These are phyloP conservation scores for Neurospora sp. DNA, from an alignment of 495 filamentous ascomycete genomes.

Conservation along the genomic window DNA sequence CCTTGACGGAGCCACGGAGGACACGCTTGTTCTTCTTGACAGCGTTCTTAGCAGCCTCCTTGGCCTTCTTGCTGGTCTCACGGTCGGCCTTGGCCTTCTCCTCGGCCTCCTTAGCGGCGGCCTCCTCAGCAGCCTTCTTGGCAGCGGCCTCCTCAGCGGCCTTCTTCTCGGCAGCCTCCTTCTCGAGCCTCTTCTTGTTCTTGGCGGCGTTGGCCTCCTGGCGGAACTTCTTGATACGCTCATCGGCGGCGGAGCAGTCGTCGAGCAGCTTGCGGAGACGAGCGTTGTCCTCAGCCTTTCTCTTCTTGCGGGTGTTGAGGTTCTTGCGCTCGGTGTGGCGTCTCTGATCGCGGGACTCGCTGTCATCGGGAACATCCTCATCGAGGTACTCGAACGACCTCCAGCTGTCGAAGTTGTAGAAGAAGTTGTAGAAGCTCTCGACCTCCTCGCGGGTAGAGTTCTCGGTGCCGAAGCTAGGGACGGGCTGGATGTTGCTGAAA, in stretches of 20 bases:
- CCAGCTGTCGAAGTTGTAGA: constrained; percentile 99
- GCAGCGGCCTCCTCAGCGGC: constrained; percentile 66
- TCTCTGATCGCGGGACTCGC: constrained; percentile 97
- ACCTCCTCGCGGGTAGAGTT: constrained; percentile 81
- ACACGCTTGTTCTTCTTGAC: constrained; percentile 99
- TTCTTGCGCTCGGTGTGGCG: constrained; percentile 97
- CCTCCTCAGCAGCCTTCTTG: constrained; percentile 73
- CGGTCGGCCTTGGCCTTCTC: constrained; percentile 84
- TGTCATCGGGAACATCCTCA: constrained; percentile 97
- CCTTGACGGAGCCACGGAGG: constrained; percentile 82
- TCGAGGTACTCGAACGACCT: constrained; percentile 95
- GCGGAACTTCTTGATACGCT: constrained; percentile 94
- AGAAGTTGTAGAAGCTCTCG: constrained; percentile 97
- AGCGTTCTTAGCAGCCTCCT: constrained; percentile 95
- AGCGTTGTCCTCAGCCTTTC: constrained; percentile 93
- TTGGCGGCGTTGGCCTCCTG: constrained; percentile 83
- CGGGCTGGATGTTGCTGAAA: constrained; percentile 84
- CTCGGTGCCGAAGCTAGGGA: constrained; percentile 76
- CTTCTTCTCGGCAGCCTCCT: constrained; percentile 84
- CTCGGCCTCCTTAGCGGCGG: constrained; percentile 90
- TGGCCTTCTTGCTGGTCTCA: constrained; percentile 93
- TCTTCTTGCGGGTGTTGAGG: constrained; percentile 93
- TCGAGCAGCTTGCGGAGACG: constrained; percentile 85
- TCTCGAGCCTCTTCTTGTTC: constrained; percentile 84
- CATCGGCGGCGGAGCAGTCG: constrained; percentile 68